Conservation (phyloP, 805 yeast genomes). For the Zygoascus biomembranicola region DNA sequence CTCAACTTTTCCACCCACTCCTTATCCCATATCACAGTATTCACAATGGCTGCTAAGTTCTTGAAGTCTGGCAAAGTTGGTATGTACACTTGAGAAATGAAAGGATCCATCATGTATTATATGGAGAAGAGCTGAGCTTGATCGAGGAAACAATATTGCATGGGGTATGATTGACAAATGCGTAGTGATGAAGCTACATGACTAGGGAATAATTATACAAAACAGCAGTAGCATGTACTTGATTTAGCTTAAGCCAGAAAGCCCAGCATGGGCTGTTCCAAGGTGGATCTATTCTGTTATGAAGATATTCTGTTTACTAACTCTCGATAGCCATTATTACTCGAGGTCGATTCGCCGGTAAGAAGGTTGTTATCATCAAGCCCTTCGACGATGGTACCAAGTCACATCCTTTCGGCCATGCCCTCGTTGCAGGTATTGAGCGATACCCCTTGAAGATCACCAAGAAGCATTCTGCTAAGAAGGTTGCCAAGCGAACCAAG, state of each 20-base stretch:
- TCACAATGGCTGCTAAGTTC: slow-evolving; percentile 82
- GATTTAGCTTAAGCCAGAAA: too few species aligned
- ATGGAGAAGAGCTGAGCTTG: background rate
- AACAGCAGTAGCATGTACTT: too few species aligned
- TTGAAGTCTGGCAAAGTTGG: slow-evolving; percentile 99
- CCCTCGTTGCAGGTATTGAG: slow-evolving; percentile 98
- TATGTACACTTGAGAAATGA: slow-evolving; percentile 41
- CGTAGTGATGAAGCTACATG: background rate
- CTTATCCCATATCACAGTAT: background rate
- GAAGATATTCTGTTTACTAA: background rate
- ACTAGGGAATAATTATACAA: too few species aligned
- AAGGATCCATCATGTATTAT: background rate
- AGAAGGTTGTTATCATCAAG: slow-evolving; percentile 98
- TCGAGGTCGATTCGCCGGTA: slow-evolving; percentile 99
- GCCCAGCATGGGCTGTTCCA: too few species aligned
- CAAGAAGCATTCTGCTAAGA: slow-evolving; percentile 92
- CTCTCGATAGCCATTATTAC: slow-evolving; percentile 56
- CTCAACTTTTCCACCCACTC: background rate
- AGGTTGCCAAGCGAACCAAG: slow-evolving; percentile 93
- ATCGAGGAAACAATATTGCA: background rate
- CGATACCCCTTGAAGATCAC: slow-evolving; percentile 96
- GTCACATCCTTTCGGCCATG: slow-evolving; percentile 98
- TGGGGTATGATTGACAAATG: background rate
- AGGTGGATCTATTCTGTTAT: background rate
- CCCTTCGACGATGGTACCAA: slow-evolving; percentile 99